Conservation (phyloP, 345 rosid species). For the Draba incana region DNA sequence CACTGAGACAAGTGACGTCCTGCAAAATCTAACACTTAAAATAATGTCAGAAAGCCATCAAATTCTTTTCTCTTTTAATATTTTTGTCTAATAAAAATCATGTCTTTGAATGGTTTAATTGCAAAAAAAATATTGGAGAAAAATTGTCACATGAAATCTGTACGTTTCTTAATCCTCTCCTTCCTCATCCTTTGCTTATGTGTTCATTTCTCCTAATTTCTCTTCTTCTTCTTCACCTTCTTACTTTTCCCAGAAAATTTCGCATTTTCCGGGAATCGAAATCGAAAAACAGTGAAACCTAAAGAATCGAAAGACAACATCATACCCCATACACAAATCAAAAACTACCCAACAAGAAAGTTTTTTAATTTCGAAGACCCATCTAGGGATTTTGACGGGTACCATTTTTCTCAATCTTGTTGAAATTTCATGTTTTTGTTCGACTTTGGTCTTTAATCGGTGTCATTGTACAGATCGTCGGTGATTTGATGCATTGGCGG, state of each 20-base stretch:
- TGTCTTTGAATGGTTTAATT: not conserved
- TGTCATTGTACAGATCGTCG: conserved; percentile 26
- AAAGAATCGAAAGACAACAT: no score
- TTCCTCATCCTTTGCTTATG: conserved; percentile 31
- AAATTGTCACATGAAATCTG: conserved; percentile 39
- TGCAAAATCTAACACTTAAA: conserved; percentile 24
- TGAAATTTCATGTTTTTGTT: not conserved
- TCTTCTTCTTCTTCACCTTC: no score
- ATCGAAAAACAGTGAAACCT: not conserved
- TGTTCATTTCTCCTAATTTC: conserved; percentile 11
- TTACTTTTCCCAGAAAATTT: conserved; percentile 10
- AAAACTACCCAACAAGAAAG: not conserved
- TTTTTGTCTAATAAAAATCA: not conserved
- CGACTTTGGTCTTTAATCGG: not conserved
- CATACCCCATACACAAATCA: not conserved
- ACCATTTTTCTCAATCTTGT: conserved; percentile 18
- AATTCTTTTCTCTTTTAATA: not conserved
- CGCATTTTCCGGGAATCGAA: conserved; percentile 1
- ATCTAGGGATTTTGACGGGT: conserved; percentile 25
- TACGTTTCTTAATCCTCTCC: conserved; percentile 36
- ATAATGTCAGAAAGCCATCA: not conserved
- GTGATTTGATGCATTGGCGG: conserved; percentile 22
- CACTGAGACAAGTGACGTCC: conserved; percentile 28
- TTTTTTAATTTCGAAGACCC: not conserved
- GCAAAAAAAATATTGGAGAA: not conserved